Conservation (phyloP, 768 basidiomycete species). For the Flagelloscypha sp. region DNA sequence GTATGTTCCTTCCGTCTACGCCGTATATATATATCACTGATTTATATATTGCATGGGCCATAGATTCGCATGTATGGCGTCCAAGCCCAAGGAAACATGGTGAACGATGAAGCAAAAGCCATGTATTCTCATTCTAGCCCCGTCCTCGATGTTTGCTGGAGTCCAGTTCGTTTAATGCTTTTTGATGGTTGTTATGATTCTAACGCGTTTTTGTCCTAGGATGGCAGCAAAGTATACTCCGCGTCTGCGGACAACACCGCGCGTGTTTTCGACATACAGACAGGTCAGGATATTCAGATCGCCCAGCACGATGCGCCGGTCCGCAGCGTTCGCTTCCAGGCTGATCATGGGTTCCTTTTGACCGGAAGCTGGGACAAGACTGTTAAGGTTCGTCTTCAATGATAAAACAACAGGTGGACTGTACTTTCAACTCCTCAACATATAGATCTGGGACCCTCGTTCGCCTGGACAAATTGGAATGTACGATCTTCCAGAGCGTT, state of each 20-base stretch:
- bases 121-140: slow-evolving; percentile 36
- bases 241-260: slow-evolving; percentile 40
- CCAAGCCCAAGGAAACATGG: too few species aligned
- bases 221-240: slow-evolving; percentile 34
- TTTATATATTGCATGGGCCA: too few species aligned
- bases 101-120: too few species aligned
- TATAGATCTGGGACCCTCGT: slow-evolving; percentile 33
- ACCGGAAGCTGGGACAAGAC: slow-evolving; percentile 45
- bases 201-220: slow-evolving; percentile 2
- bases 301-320: slow-evolving; percentile 32
- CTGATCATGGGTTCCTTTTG: slow-evolving; percentile 27
- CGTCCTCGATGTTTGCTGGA: slow-evolving; percentile 35
- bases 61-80: too few species aligned
- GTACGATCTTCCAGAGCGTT: slow-evolving; percentile 30
- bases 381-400: slow-evolving; percentile 24
- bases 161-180: slow-evolving; percentile 17
- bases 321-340: slow-evolving; percentile 23
- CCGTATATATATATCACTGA: too few species aligned
- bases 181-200: background rate
- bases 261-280: slow-evolving; percentile 31
- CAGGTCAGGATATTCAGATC: slow-evolving; percentile 27
- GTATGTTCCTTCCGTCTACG: too few species aligned
- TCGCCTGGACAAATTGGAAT: slow-evolving; percentile 23
- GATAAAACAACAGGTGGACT: background rate
- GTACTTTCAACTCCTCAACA: background rate